Base-by-base conservation (phyloP, 257 asterid genomes). In the Forsythia suspensa region DNA sequence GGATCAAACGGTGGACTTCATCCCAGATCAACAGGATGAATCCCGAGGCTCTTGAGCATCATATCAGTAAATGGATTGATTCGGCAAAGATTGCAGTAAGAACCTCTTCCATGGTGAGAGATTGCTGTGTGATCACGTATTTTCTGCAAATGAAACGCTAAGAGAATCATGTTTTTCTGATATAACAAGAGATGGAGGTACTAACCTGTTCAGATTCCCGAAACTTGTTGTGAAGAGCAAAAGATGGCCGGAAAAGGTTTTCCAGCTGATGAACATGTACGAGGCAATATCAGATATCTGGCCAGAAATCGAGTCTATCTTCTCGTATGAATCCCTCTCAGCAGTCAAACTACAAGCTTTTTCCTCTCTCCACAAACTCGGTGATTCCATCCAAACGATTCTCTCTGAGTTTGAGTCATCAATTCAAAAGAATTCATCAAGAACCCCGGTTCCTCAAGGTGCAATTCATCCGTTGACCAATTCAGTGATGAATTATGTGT, bases 401-500 rank as follows among this genome's bases (percentile, higher is more conserved):
- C 74, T 91, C 52, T 43, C 90, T 13, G 92, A 89, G 48, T 93
- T 86, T 78, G 92, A 86, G 79, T 63, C 82, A 0, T 77, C 91
- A 15, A 80, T 93, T 73, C 94, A 87, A 84, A 91, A 88, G 78
- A 82, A 91, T 75, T 67, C 94, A 29, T 81, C 86, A n/a, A 87
- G 80, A 76, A 76, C 74, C 16, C 72, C 71, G 65, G 65, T 77
- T 21, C 84, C 88, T 52, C 91, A 94, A 13, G 97, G 94, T 9
- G 92, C 91, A 59, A 79, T 91, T 51, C 97, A 93, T 78, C 93
- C 88, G 0, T 12, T 91, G 81, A 90, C 97, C n/a, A 68, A 36
- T 69, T 84, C 84, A 2, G 94, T 86, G 71, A 79, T 87, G 84
- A 85, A 86, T 52, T 93, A 85, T 68, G 81, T 83, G 11, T 57